Evolutionary conservation across 176 grass and related monocot species (phyloP), one percentile per base, ranked within the genome.

Genomic region (Lolium rigidum): DNA sequence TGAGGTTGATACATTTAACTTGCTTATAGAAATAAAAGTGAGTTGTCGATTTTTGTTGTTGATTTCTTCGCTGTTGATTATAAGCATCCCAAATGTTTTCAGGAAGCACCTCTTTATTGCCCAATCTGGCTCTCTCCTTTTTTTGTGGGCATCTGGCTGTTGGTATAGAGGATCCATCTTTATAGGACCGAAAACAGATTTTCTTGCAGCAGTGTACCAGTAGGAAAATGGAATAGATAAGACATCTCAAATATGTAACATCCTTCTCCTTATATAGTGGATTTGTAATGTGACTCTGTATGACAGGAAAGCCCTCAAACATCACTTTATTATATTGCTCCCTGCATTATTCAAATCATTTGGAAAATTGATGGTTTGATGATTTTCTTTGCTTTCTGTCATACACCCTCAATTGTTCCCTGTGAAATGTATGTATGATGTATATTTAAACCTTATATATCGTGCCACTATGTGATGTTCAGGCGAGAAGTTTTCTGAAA

Each of bases 401-500:
- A 37, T n/a, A 15, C 50, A 0, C 47, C 20, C 79, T 39, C 6
- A 5, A 8, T 57, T 37, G 57, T 90, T 54, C 48, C 38, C 8
- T 49, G 24, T 35, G 57, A 83, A 66, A 49, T 79, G 13, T 66
- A 13, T 82, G 2, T 20, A 49, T 66, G 6, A 4, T 80, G 66
- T 75, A 57, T 79, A 18, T 74, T 70, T 35, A 13, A 70, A 63
- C 8, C 54, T 20, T 64, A 48, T 63, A 3, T 57, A 25, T 39
- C 4, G 17, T 79, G 25, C n/a, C 59, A 35, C 21, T 49, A 44
- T 87, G 83, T 52, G 37, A 79, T 68, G n/a, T 75, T 58, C 63
- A 99, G 97, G 94, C 47, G 97, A 99, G 88, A 99, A 77, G 6
- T 99, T 96, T 76, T 99, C 97, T 80, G 97, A 99, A 91, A 99